These are phyloP conservation scores for Bolboschoenoplectus hybrid DNA, from an alignment of 202 grass and related monocot species.

Conservation along the genomic window DNA sequence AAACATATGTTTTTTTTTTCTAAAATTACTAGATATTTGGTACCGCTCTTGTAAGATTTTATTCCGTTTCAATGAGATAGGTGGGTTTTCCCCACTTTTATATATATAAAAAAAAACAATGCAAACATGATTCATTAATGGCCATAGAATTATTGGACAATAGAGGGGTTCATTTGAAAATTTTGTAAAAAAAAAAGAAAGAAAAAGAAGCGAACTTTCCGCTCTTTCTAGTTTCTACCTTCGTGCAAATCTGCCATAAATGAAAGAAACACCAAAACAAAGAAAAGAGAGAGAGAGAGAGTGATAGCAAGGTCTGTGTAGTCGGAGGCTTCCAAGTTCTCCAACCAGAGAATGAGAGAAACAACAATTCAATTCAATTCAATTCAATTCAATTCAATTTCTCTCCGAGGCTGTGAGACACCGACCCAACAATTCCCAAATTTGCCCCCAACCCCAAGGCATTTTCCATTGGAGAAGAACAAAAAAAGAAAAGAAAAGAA, in stretches of 20 bases:
- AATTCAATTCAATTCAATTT: not conserved
- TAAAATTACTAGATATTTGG: no score
- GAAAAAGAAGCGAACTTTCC: not conserved
- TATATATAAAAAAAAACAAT: no score
- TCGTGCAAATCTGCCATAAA: not conserved
- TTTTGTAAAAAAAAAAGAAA: no score
- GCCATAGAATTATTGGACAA: not conserved
- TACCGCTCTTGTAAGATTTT: no score
- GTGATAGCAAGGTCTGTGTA: not conserved
- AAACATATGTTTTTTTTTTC: no score
- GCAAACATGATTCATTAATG: no score
- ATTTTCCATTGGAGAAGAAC: conserved; percentile 16
- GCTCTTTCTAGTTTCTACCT: not conserved
- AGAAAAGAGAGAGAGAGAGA: not conserved
- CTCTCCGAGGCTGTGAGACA: not conserved
- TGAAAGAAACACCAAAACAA: not conserved
- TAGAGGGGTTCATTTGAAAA: not conserved
- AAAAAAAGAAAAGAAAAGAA: not conserved
- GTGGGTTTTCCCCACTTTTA: no score
- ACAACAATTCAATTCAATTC: no score
- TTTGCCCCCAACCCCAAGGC: not conserved
- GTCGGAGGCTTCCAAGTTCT: not conserved
- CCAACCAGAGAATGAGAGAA: not conserved
- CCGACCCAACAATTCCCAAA: conserved; percentile 15
- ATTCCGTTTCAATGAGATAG: no score